Base-by-base conservation (phyloP, 331 rosid species). In the Stylosanthes scabra region DNA sequence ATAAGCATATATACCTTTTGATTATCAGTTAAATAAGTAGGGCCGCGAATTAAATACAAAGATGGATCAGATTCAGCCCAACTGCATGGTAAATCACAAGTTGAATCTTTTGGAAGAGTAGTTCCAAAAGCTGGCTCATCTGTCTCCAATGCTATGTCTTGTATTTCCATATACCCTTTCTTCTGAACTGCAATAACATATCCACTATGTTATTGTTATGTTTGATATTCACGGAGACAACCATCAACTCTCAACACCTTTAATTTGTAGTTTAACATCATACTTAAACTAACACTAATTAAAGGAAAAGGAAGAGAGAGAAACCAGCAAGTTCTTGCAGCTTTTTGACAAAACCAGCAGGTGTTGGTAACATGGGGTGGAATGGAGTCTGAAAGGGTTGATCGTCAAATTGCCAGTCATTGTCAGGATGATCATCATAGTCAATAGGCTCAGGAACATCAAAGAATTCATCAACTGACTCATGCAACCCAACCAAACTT, bases 401-500 rank as follows among this genome's bases (percentile, higher is more conserved):
- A 69, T 87, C 92, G 72, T 80, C 89, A n/a, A 83, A n/a, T 50
- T 88, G 72, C 96, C 97, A 87, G 13, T 87, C 89, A 69, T 73
- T 83, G 25, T 86, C 91, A 64, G 65, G 82, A 12, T 78, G 81
- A 71, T 83, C 86, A 71, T 83, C 86, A 42, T 34, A 67, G 7
- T 89, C 97, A 4, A 87, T 60, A 67, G 97, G 75, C 74, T 91
- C 98, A 70, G 93, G 90, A 84, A 90, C 96, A 85, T 93, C 98
- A 74, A 86, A 93, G 80, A 93, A 93, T 85, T 90, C 97, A 68
- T 93, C 98, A 46, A 86, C 69, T 75, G 87, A 71, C 75, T 93
- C 93, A 66, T 91, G 81, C 66, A 91, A 55, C 42, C 90, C 92
- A 80, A 74, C 87, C 76, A 93, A 89, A 79, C 88, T 84, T 34